Percentiles rank a stretch among this genome's conserved stretches.
Evolutionary conservation across 805 yeast species (phyloP).

Genomic region (Pichia ethanolica): DNA sequence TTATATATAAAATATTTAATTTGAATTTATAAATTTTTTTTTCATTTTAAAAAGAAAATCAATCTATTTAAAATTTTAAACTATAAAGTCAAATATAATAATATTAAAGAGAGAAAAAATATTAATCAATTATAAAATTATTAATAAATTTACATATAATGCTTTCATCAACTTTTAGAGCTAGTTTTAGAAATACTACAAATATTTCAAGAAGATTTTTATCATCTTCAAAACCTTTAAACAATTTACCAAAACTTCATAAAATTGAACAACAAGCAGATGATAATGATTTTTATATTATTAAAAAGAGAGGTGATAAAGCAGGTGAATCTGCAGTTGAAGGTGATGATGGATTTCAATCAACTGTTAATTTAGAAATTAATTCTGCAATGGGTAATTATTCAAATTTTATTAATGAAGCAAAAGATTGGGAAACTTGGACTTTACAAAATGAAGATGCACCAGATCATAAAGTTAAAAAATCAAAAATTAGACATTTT

Average conservation of each 20-base stretch:
- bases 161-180: conserved; percentile 11
- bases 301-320: conserved; percentile 25
- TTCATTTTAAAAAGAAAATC: too few relatives aligned
- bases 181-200: conserved; percentile 3
- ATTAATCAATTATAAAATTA: too few relatives aligned
- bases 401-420: conserved; percentile 27
- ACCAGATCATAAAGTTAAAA: conserved; percentile 30
- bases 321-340: conserved; percentile 15
- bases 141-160: conserved; percentile 1
- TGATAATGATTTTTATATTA: conserved; percentile 26
- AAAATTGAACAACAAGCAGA: conserved; percentile 19
- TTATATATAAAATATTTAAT: too few relatives aligned
- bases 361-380: conserved; percentile 25
- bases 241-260: conserved; percentile 13
- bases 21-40: too few relatives aligned
- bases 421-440: conserved; percentile 31
- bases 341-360: conserved; percentile 19
- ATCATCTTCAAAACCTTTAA: conserved; percentile 5
- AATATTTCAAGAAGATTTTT: conserved; percentile 5
- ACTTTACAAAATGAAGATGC: conserved; percentile 28
- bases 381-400: conserved; percentile 38
- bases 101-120: too few relatives aligned
- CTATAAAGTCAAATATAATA: too few relatives aligned
- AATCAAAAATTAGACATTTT: conserved; percentile 68
- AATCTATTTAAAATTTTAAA: too few relatives aligned